These are phyloP conservation scores for Protea cynaroides DNA, from an alignment of 164 flowering plant species.

Conservation along the genomic window DNA sequence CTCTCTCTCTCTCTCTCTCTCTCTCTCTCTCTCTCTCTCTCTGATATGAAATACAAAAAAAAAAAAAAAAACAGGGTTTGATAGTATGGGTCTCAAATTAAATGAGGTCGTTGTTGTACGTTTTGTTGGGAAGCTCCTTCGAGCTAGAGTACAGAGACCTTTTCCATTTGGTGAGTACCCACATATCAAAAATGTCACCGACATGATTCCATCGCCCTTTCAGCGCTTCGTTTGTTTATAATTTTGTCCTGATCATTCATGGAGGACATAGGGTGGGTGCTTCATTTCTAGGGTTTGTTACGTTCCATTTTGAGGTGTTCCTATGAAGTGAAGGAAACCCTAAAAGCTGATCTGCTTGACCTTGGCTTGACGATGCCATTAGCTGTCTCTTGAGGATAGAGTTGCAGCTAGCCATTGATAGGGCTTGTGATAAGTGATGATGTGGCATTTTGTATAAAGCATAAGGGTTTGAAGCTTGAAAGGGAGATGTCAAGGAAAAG, in stretches of 20 bases:
- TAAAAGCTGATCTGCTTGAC: neutral
- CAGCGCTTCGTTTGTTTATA: slow-evolving; percentile 2
- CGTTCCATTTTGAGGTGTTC: slow-evolving; percentile 7
- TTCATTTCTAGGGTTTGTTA: slow-evolving; percentile 13
- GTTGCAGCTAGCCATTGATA: neutral
- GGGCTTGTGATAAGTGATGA: neutral
- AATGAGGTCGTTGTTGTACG: slow-evolving; percentile 13
- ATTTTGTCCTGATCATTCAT: slow-evolving; percentile 8
- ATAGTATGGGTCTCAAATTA: neutral
- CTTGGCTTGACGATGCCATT: neutral
- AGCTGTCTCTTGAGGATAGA: neutral
- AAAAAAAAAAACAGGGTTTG: neutral
- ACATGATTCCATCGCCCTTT: slow-evolving; percentile 1
- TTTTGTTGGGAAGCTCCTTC: neutral
- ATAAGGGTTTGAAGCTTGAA: neutral
- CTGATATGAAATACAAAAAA: no score
- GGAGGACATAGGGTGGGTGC: slow-evolving; percentile 2
- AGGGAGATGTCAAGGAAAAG: neutral
- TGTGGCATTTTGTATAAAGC: neutral
- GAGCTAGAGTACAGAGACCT: neutral
- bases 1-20: slow-evolving; percentile 5
- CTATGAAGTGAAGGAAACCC: neutral
- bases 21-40: neutral
- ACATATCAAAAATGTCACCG: slow-evolving; percentile 2
- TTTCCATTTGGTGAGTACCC: neutral